Evolutionary conservation across 148 eudicot species (phyloP).

Genomic region (Dianthus caryophyllus): DNA sequence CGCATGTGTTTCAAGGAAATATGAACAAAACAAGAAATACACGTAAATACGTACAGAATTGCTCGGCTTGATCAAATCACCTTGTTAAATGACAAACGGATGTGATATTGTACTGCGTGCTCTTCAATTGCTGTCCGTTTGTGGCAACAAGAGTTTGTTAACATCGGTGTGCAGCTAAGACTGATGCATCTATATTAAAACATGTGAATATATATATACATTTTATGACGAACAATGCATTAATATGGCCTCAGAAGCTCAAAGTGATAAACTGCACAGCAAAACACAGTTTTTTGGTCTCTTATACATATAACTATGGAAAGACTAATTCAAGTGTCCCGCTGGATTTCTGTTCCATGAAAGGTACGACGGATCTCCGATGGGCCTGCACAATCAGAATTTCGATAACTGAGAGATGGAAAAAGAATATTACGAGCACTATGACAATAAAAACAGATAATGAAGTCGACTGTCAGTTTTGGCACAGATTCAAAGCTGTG

Average conservation of each 20-base stretch:
- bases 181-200: neutral
- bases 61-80: too few relatives aligned
- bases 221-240: neutral
- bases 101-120: too few relatives aligned
- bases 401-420: neutral
- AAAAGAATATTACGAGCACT: neutral
- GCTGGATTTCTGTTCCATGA: conserved; percentile 65
- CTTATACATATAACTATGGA: neutral
- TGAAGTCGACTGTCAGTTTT: neutral
- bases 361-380: conserved; percentile 70
- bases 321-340: conserved; percentile 31
- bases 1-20: too few relatives aligned
- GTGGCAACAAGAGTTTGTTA: neutral
- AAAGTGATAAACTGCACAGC: neutral
- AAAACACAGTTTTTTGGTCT: neutral
- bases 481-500: too few relatives aligned
- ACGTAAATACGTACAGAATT: too few relatives aligned
- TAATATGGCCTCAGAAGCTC: conserved; percentile 6
- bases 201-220: neutral
- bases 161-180: neutral
- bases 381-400: conserved; percentile 47
- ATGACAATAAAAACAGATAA: neutral
- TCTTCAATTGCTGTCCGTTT: too few relatives aligned
- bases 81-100: too few relatives aligned
- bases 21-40: too few relatives aligned